Conservation (phyloP, 441 rosid genomes). For the Melastoma candidum region DNA sequence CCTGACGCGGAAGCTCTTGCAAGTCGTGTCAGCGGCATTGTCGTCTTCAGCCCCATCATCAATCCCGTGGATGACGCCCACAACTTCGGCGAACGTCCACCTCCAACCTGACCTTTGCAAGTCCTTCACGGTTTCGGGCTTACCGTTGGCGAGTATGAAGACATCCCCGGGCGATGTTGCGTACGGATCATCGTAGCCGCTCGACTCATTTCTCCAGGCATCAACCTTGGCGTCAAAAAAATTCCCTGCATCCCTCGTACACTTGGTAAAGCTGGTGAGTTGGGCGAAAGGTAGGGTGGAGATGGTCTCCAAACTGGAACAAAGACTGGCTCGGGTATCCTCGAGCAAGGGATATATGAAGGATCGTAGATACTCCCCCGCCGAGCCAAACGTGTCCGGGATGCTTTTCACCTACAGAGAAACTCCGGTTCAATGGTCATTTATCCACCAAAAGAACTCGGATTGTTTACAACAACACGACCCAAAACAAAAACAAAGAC, state of each 20-base stretch:
- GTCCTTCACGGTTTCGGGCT: slow-evolving; percentile 29
- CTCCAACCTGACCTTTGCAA: slow-evolving; percentile 27
- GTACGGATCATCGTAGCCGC: slow-evolving; percentile 31
- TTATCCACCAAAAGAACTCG: no score
- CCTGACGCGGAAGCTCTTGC: slow-evolving; percentile 20
- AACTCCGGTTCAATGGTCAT: neutral
- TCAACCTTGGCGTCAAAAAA: slow-evolving; percentile 22
- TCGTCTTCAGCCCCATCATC: slow-evolving; percentile 10
- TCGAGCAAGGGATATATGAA: slow-evolving; percentile 38
- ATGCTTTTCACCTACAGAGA: slow-evolving; percentile 29
- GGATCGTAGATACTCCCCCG: slow-evolving; percentile 22
- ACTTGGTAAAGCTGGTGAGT: slow-evolving; percentile 15
- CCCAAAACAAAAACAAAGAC: slow-evolving; percentile 1
- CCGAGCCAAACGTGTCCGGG: slow-evolving; percentile 29
- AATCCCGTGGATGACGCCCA: slow-evolving; percentile 12
- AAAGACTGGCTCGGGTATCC: slow-evolving; percentile 32
- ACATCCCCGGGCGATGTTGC: slow-evolving; percentile 42
- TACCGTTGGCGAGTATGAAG: slow-evolving; percentile 27
- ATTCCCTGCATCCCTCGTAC: slow-evolving; percentile 5
- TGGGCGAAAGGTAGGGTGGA: slow-evolving; percentile 31
- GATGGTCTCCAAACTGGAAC: slow-evolving; percentile 25
- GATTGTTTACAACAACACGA: neutral
- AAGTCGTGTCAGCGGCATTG: neutral
- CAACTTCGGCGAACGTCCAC: slow-evolving; percentile 28
- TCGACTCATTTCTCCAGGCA: slow-evolving; percentile 32